Conservation (phyloP, 2,329 filamentous ascomycete genomes). For the Cryphonectria nitschkei region DNA sequence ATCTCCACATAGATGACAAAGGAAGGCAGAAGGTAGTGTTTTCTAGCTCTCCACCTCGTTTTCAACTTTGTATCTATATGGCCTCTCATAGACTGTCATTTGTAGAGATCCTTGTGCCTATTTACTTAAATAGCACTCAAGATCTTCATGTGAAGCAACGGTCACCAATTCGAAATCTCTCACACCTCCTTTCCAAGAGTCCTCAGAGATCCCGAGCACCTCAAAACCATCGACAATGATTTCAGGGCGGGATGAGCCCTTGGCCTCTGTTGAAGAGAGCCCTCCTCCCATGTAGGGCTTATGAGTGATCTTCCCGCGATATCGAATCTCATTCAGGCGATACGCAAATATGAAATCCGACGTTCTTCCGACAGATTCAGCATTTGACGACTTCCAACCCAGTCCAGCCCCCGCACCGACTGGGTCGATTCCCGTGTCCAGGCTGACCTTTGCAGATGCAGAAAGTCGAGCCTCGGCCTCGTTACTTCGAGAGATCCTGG, state of each 20-base stretch:
- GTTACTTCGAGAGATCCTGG: not conserved
- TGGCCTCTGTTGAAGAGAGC: not conserved
- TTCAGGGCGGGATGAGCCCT: not conserved
- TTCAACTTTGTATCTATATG: too few species aligned
- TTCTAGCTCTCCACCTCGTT: too few species aligned
- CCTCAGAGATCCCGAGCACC: not conserved
- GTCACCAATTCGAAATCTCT: not conserved
- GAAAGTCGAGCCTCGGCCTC: not conserved
- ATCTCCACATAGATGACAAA: too few species aligned
- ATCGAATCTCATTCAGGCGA: conserved; percentile 1
- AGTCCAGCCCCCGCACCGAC: not conserved
- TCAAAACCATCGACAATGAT: not conserved
- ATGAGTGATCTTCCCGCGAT: not conserved
- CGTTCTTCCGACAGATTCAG: not conserved
- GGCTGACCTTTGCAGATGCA: not conserved
- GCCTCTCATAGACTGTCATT: not conserved
- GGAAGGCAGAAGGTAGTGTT: too few species aligned
- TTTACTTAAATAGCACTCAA: not conserved
- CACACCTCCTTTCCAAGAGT: not conserved
- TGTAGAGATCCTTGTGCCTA: not conserved
- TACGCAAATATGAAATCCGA: not conserved
- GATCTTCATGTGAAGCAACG: not conserved
- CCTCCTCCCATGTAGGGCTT: not conserved
- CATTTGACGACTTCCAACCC: not conserved
- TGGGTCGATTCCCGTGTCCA: not conserved